Evolutionary conservation across 148 eudicot genomes (phyloP).

Genomic region (Limonium bicolor): DNA sequence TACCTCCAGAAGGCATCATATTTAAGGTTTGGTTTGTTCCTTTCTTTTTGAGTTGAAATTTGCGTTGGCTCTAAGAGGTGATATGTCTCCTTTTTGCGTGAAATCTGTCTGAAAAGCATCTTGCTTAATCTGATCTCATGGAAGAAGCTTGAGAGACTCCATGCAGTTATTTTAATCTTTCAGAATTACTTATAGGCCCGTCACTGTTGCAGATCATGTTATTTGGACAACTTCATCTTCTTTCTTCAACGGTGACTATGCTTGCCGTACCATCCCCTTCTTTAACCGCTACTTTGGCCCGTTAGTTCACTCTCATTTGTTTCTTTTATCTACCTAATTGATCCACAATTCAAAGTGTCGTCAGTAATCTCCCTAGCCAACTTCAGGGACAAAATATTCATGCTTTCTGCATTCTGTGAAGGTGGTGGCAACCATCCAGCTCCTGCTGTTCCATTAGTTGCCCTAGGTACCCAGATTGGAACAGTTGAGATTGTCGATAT

Average conservation of each 20-base stretch:
- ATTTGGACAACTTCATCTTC: constrained; percentile 94
- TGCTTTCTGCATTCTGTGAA: constrained; percentile 17
- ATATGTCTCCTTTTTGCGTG: no score
- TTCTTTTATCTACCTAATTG: background rate
- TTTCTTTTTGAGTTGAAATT: no score
- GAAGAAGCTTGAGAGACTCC: no score
- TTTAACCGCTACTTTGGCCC: constrained; percentile 85
- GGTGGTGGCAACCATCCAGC: constrained; percentile 99
- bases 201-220: constrained; percentile 48
- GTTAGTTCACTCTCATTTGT: constrained; percentile 38
- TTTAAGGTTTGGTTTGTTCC: no score
- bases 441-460: constrained; percentile 91
- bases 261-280: constrained; percentile 99
- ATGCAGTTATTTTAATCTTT: constrained; percentile 5
- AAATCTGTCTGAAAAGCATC: no score
- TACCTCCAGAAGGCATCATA: constrained; percentile 30
- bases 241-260: constrained; percentile 83
- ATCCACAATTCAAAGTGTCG: no score
- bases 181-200: constrained; percentile 5
- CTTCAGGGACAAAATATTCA: background rate
- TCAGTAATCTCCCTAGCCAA: no score
- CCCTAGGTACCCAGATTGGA: constrained; percentile 93
- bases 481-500: constrained; percentile 77
- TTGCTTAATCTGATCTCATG: no score
- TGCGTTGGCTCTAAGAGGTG: no score